Evolutionary conservation across 129 eudicot genomes (phyloP), one percentile per base, ranked within the genome.

Genomic region (Cynara cardunculus): DNA sequence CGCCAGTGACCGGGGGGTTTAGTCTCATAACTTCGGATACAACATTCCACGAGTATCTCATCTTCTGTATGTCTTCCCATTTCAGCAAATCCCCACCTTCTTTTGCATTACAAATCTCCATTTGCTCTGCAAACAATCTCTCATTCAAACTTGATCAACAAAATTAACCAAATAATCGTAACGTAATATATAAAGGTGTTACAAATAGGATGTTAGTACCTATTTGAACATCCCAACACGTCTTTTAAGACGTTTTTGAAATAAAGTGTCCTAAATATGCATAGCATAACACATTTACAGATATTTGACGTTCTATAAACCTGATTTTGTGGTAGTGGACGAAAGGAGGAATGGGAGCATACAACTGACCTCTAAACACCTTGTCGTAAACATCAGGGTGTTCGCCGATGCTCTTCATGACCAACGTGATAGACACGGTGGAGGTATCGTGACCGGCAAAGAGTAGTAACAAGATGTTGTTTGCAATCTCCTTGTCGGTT

Each of bases 21-120:
- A 84, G 78, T 78, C 94, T 89, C 87, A 86, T 82, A 13, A 86
- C 88, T 83, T 92, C 92, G 3, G 76, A 89, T 5, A 91, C 91
- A 26, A 91, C 93, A 34, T 76, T 84, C 96, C 96, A 89, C 0
- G 97, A 75, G 86, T 91, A 91, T 87, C 39, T 89, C 97, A 91
- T 91, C 87, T 89, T 91, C 73, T 86, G 90, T 22, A 87, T 64
- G 61, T 91, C 93, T 4, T 87, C 89, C 91, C 97, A 89, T 25
- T 82, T 65, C 68, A 88, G 44, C 69, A 80, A 30, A 59, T 85
- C 87, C 16, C 88, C 88, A 9, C 21, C 61, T 79, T 9, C 86
- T 76, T 88, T 90, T 0, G 87, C 74, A 61, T 87, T 73, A 14
- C 75, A 86, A 62, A 91, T 87, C 26, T 89, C 92, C 53, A 70